Evolutionary conservation across 345 rosid genomes (phyloP).

Genomic region (Orychophragmus violaceus): DNA sequence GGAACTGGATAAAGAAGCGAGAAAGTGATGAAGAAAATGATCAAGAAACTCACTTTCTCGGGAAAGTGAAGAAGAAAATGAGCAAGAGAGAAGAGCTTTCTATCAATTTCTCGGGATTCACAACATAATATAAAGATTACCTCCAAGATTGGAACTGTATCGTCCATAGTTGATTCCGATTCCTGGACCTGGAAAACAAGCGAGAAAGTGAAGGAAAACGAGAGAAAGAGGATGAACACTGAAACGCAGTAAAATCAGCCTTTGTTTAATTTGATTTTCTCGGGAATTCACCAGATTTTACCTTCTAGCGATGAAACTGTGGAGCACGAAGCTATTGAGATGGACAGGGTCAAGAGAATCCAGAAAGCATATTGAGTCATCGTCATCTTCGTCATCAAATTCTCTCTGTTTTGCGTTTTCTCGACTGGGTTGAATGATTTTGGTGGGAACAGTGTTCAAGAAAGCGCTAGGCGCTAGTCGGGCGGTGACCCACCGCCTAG

Average conservation of each 20-base stretch:
- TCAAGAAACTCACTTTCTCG: too few species aligned
- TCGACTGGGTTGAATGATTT: neutral
- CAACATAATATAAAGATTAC: slow-evolving; percentile 1
- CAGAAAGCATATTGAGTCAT: neutral
- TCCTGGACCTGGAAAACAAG: neutral
- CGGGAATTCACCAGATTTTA: neutral
- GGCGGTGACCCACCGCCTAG: too few species aligned
- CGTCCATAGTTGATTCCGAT: slow-evolving; percentile 15
- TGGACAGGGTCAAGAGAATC: neutral
- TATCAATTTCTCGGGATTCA: too few species aligned
- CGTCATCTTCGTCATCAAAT: neutral
- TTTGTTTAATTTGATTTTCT: slow-evolving; percentile 2
- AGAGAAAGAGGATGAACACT: neutral
- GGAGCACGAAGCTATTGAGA: neutral
- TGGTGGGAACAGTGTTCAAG: too few species aligned
- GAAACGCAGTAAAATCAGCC: neutral
- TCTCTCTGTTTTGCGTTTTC: neutral
- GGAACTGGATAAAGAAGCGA: neutral
- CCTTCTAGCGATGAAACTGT: neutral
- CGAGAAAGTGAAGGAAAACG: slow-evolving; percentile 9
- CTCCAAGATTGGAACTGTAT: slow-evolving; percentile 21
- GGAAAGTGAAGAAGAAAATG: neutral
- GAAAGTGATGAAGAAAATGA: neutral
- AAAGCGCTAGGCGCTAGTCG: too few species aligned
- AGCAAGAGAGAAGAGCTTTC: neutral